Evolutionary conservation across 2,329 filamentous ascomycete species (phyloP).

Genomic region (Curvularia lunata): DNA sequence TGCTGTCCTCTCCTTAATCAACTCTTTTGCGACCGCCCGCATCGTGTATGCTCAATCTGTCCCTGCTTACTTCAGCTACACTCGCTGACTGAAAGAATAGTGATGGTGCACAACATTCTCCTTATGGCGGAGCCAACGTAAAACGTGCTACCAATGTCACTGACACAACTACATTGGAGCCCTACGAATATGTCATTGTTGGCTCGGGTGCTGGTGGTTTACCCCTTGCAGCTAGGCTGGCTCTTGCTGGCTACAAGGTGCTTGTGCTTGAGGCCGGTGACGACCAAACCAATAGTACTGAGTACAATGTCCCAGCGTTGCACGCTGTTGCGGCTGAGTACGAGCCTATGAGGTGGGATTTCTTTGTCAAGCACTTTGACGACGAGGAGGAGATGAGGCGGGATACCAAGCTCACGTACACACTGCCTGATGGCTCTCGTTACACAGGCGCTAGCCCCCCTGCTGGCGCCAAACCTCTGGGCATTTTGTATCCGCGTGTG

Average conservation of each 20-base stretch:
- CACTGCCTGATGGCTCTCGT: constrained; percentile 26
- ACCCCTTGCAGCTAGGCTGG: constrained; percentile 63
- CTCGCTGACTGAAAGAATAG: constrained; percentile 15
- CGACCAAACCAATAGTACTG: constrained; percentile 57
- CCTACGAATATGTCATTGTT: constrained; percentile 67
- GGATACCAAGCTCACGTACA: constrained; percentile 63
- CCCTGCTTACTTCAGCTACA: neutral
- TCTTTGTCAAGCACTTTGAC: constrained; percentile 65
- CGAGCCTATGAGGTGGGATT: constrained; percentile 64
- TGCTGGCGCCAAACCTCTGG: constrained; percentile 56
- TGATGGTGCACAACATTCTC: constrained; percentile 31
- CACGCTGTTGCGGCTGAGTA: constrained; percentile 62
- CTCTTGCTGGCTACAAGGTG: constrained; percentile 62
- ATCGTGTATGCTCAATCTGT: constrained; percentile 9
- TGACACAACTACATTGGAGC: constrained; percentile 19
- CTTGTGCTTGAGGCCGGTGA: constrained; percentile 66
- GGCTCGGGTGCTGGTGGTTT: constrained; percentile 66
- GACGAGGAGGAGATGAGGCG: constrained; percentile 57
- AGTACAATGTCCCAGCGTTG: constrained; percentile 60
- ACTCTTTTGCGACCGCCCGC: constrained; percentile 11
- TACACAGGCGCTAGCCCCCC: constrained; percentile 63
- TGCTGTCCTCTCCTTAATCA: constrained; percentile 16
- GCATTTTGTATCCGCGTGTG: constrained; percentile 63
- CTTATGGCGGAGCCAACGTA: constrained; percentile 21
- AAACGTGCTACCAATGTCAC: constrained; percentile 27